Conservation (phyloP, 495 filamentous ascomycete genomes). For the Alectoria sarmentosa region DNA sequence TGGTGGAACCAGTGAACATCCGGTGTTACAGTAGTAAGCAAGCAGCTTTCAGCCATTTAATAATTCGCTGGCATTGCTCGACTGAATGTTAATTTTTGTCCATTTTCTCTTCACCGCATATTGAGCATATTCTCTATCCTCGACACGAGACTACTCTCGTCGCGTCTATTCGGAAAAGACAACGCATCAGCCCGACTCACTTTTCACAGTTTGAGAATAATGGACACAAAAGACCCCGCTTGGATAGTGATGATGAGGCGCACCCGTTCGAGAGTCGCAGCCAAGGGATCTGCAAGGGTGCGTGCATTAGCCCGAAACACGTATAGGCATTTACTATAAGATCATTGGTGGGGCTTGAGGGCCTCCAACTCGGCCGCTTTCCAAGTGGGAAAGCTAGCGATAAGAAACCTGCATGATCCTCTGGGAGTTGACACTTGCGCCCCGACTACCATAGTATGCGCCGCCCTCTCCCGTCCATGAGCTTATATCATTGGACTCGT, state of each 20-base stretch:
- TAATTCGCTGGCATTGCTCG: background rate
- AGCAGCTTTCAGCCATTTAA: background rate
- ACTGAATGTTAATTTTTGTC: background rate
- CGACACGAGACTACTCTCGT: background rate
- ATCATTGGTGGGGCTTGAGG: background rate
- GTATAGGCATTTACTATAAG: background rate
- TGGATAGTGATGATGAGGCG: background rate
- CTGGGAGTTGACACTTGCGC: no score
- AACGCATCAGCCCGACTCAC: no score
- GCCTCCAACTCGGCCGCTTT: background rate
- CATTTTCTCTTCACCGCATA: background rate
- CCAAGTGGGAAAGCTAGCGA: background rate
- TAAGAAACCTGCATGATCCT: background rate
- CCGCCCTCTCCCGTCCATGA: conserved; percentile 4
- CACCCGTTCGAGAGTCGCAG: background rate
- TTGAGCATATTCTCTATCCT: background rate
- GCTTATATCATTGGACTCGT: background rate
- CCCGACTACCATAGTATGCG: background rate
- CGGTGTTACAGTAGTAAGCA: background rate
- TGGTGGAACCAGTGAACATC: background rate
- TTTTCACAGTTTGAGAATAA: no score
- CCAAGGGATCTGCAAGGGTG: conserved; percentile 1
- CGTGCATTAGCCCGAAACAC: conserved; percentile 2
- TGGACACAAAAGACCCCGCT: background rate
- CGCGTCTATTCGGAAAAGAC: background rate